These are phyloP conservation scores for Apiotrichum gracile DNA, from an alignment of 1,284 basidiomycete genomes.

Conservation along the genomic window DNA sequence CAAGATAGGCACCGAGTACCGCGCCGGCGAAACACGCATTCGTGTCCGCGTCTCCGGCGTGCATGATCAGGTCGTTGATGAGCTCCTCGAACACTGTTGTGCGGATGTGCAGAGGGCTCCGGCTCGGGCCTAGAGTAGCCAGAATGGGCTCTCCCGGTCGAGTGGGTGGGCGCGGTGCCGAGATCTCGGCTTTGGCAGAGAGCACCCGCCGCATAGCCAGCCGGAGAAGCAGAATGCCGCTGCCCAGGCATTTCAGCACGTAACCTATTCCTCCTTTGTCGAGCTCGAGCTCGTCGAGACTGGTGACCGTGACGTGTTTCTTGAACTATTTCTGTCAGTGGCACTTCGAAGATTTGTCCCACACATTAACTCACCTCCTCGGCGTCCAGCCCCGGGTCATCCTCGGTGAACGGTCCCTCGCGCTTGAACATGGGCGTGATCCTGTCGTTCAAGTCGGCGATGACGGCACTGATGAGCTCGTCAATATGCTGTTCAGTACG, in stretches of 20 bases:
- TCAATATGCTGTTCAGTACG: background rate
- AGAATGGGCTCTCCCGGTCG: no score
- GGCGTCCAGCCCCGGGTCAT: background rate
- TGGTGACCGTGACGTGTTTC: background rate
- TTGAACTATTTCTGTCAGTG: constrained; percentile 3
- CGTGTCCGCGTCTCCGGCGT: constrained; percentile 15
- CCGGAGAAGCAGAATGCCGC: constrained; percentile 5
- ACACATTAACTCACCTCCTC: constrained; percentile 4
- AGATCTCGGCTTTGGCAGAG: background rate
- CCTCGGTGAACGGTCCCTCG: background rate
- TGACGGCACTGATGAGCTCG: background rate
- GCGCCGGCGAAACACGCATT: constrained; percentile 14
- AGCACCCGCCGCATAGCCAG: background rate
- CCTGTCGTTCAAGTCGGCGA: background rate
- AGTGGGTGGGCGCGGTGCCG: no score
- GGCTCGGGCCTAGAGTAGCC: no score
- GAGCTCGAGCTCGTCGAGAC: constrained; percentile 6
- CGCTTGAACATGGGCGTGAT: background rate
- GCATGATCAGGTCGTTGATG: constrained; percentile 8
- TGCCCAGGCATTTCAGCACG: constrained; percentile 13
- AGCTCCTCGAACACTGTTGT: constrained; percentile 6
- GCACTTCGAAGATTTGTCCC: no score
- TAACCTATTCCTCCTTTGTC: constrained; percentile 14
- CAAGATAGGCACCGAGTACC: constrained; percentile 12
- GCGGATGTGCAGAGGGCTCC: background rate